Conservation (phyloP, 495 filamentous ascomycete genomes). For the Halenospora varia region DNA sequence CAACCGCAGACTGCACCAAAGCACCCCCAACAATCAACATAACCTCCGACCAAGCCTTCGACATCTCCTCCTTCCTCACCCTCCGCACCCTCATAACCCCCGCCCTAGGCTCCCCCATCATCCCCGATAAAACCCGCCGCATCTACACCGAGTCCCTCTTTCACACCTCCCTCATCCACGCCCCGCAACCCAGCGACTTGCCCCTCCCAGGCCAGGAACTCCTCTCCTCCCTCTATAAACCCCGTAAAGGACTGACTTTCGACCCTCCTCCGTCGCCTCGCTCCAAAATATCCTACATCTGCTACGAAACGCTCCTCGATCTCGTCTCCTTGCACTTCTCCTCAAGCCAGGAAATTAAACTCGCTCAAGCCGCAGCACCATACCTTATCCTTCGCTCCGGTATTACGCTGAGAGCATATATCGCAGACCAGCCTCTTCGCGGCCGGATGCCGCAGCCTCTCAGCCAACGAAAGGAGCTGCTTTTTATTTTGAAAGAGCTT, state of each 20-base stretch:
- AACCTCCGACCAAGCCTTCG: constrained; percentile 66
- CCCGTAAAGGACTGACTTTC: constrained; percentile 66
- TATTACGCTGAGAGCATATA: constrained; percentile 73
- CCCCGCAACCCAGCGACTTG: constrained; percentile 60
- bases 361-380: constrained; percentile 75
- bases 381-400: constrained; percentile 81
- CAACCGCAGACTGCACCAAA: constrained; percentile 48
- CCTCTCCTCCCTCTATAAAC: constrained; percentile 58
- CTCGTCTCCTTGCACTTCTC: constrained; percentile 53
- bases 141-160: constrained; percentile 76
- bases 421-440: constrained; percentile 87
- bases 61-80: constrained; percentile 67
- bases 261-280: constrained; percentile 61
- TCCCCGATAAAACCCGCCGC: constrained; percentile 64
- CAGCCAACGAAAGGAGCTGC: constrained; percentile 71
- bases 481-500: constrained; percentile 63
- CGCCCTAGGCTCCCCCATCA: constrained; percentile 56
- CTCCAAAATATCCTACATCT: constrained; percentile 70
- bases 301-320: constrained; percentile 75
- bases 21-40: constrained; percentile 41
- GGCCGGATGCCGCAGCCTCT: constrained; percentile 90
- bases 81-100: constrained; percentile 72
- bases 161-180: constrained; percentile 75
- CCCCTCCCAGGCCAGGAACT: constrained; percentile 47
- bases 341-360: constrained; percentile 31